A percentile compares a stretch with the other conserved stretches of the same genome.
phyloP scores from a whole-genome alignment of 1,284 basidiomycete species.

The Porogramme epimiltina region DNA sequence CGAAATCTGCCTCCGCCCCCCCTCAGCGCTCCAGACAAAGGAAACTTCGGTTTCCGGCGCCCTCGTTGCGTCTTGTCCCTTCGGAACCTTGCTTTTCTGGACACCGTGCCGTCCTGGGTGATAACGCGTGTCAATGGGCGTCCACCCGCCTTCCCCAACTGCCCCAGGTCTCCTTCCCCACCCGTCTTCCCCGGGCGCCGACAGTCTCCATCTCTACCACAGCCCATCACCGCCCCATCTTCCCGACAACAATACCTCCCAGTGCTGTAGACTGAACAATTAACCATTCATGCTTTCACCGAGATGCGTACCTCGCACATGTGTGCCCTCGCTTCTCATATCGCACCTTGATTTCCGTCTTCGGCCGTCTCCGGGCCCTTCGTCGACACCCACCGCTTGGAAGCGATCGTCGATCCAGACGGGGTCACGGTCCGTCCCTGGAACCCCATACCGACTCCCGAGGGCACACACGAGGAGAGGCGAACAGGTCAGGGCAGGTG shows the following conservation, averaged over 20 bases:
- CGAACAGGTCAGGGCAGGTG: too few species aligned
- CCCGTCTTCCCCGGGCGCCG: neutral
- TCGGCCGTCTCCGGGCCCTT: neutral
- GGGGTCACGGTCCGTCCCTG: too few species aligned
- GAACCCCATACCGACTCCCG: too few species aligned
- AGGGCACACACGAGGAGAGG: too few species aligned
- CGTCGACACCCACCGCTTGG: neutral
- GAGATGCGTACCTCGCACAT: neutral
- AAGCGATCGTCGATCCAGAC: slow-evolving; percentile 6
- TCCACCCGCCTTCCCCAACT: neutral
- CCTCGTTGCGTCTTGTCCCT: slow-evolving; percentile 7
- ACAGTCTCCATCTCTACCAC: slow-evolving; percentile 12
- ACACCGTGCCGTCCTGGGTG: slow-evolving; percentile 1
- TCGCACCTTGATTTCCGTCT: neutral
- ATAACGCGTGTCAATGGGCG: slow-evolving; percentile 8
- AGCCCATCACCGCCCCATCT: slow-evolving; percentile 4
- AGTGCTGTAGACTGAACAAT: neutral
- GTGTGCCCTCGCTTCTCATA: neutral
- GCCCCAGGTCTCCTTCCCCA: neutral
- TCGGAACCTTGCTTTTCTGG: slow-evolving; percentile 15
- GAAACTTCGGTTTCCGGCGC: slow-evolving; percentile 3
- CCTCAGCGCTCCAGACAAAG: slow-evolving; percentile 8
- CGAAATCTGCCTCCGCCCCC: slow-evolving; percentile 1
- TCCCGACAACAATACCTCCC: neutral
- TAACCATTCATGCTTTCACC: slow-evolving; percentile 7